A percentile compares a stretch with the other conserved stretches of the same genome.
These are phyloP conservation scores for Russula virescens DNA, from an alignment of 768 basidiomycete species.

Conservation along the genomic window DNA sequence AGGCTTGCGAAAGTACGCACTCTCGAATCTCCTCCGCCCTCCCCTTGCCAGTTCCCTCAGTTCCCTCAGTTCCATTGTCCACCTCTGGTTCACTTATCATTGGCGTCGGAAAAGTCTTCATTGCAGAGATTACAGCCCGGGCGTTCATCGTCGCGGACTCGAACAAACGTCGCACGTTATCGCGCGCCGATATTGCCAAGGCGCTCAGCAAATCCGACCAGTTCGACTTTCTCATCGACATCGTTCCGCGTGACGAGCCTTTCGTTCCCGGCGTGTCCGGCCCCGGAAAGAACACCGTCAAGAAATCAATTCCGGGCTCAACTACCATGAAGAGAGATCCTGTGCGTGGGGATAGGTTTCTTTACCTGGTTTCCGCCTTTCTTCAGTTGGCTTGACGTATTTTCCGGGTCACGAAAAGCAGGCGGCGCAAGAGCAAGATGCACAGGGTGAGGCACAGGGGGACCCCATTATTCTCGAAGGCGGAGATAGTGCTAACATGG, in stretches of 20 bases:
- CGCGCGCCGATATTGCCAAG: slow-evolving; percentile 88
- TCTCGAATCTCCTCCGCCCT: not conserved
- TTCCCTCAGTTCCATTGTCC: not conserved
- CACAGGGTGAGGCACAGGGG: slow-evolving; percentile 19
- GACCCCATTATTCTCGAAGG: slow-evolving; percentile 18
- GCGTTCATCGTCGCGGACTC: slow-evolving; percentile 95
- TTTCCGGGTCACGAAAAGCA: not conserved
- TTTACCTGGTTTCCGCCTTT: not conserved
- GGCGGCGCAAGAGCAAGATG: slow-evolving; percentile 16
- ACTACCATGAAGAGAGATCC: slow-evolving; percentile 8
- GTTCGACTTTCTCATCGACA: slow-evolving; percentile 97
- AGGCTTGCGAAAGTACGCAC: slow-evolving; percentile 93
- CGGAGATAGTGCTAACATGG: slow-evolving; percentile 18
- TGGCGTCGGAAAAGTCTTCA: slow-evolving; percentile 63
- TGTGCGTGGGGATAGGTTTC: not conserved
- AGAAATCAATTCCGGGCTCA: slow-evolving; percentile 17
- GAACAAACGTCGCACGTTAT: slow-evolving; percentile 93
- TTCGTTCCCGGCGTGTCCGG: slow-evolving; percentile 24
- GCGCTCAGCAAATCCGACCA: slow-evolving; percentile 91
- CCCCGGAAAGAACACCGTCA: slow-evolving; percentile 11
- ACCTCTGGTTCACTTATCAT: not conserved
- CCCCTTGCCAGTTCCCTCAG: not conserved
- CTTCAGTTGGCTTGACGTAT: not conserved
- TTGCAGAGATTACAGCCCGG: slow-evolving; percentile 91
- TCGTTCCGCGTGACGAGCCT: slow-evolving; percentile 80